Percentiles rank a stretch among this genome's conserved stretches.
phyloP scores from a whole-genome alignment of 1,284 basidiomycete species.

The Xerocomus alliaceus region DNA sequence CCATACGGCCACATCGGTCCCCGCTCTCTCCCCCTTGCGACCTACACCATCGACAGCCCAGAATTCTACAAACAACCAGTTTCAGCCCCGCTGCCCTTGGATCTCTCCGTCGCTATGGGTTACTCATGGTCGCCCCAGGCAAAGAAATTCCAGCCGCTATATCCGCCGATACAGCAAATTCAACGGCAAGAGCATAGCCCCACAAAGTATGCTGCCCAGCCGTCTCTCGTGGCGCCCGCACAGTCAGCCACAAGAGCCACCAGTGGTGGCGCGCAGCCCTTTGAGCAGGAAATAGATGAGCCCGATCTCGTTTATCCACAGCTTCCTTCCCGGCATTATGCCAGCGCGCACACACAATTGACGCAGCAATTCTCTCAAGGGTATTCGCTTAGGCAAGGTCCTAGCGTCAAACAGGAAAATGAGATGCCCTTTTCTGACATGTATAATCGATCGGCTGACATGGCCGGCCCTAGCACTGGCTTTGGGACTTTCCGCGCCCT shows the following conservation, averaged over 20 bases:
- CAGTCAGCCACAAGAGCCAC: conserved; percentile 22
- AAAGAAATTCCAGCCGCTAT: conserved; percentile 47
- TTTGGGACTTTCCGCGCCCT: conserved; percentile 31
- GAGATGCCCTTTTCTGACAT: conserved; percentile 36
- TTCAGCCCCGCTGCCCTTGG: conserved; percentile 40
- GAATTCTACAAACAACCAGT: conserved; percentile 45
- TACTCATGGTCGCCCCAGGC: conserved; percentile 42
- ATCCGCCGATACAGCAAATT: conserved; percentile 42
- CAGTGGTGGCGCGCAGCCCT: conserved; percentile 28
- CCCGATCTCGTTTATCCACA: conserved; percentile 35
- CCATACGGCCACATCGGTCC: conserved; percentile 33
- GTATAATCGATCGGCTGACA: conserved; percentile 35
- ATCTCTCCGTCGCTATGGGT: conserved; percentile 42
- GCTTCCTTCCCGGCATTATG: conserved; percentile 34
- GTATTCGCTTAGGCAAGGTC: conserved; percentile 35
- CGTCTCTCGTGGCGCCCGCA: conserved; percentile 14
- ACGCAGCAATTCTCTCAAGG: conserved; percentile 34
- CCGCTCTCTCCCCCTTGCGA: conserved; percentile 32
- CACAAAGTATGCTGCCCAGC: conserved; percentile 26
- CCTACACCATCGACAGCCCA: conserved; percentile 29
- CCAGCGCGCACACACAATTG: conserved; percentile 24
- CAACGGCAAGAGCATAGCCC: conserved; percentile 36
- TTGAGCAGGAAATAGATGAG: conserved; percentile 37
- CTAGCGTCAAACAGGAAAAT: conserved; percentile 40
- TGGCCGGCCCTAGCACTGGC: conserved; percentile 32